Evolutionary conservation across 495 filamentous ascomycete species (phyloP), one percentile per base, ranked within the genome.

Genomic region (Opeltia flavorubescens): DNA sequence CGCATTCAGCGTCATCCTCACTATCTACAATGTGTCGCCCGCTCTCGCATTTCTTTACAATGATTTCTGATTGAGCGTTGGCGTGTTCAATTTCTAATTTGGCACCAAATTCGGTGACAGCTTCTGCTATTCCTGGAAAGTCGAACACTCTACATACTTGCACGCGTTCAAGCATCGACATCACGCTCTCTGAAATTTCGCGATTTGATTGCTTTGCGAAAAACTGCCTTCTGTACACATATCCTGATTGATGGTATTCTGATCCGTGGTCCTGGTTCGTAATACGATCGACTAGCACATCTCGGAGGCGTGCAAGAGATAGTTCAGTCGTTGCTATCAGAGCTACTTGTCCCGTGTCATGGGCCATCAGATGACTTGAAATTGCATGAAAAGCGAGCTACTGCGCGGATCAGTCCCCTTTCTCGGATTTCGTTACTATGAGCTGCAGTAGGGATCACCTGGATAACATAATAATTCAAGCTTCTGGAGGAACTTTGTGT

Each of bases 61-160:
- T 49, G 11, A 48, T 41, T 13, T 26, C 11, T n/a, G 28, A 18
- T n/a, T 33, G 27, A 9, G 29, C 31, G 39, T 30, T 3, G 4
- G 3, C 2, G 29, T 17, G 5, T 23, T 45, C 35, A 21, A 12
- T 25, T 5, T 31, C 46, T 1, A 33, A 51, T 4, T 39, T 48
- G 20, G 47, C 44, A 17, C 44, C 26, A 7, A 55, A 44, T 36
- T 58, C 55, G 9, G 39, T 46, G 1, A 58, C 34, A 21, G 53
- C 53, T 46, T 58, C 55, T 17, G 49, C 46, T 2, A 53, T 30
- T 18, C 55, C 55, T 17, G 55, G 39, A n/a, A 58, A 44, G 23
- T 58, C 53, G 29, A 58, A 58, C 1, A 55, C 50, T 39, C 55
- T 50, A 50, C 55, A 55, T 1, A 58, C 26, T 33, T 47, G 44